Evolutionary conservation across 2,329 filamentous ascomycete species (phyloP), one percentile per base, ranked within the genome.

Genomic region (Colletotrichum sp.): DNA sequence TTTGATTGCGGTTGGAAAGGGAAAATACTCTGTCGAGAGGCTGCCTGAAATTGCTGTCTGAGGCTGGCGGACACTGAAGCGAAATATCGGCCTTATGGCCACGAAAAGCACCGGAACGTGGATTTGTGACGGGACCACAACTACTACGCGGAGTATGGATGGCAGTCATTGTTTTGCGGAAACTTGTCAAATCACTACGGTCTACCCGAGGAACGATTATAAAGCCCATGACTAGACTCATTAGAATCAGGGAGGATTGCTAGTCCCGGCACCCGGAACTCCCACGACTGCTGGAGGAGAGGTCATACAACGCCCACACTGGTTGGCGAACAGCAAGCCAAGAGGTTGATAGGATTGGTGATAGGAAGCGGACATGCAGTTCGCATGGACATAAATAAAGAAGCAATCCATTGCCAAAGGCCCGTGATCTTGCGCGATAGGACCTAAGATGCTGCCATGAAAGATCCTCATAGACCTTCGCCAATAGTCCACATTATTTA

Each of bases 261-360:
- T 21, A 52, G 6, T 52, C 6, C 44, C 0, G n/a, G 4, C 9
- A 39, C 7, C 36, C 4, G 6, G 16, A 8, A n/a, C 12, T 21
- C 2, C n/a, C 18, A 21, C 18, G 12, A 21, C 2, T 13, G 6
- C 44, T 21, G 44, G n/a, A 21, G 10, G n/a, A 49, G 39, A n/a
- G 44, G 10, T 18, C 10, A 7, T 6, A 49, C 6, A n/a, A 21
- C 18, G 18, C 9, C 39, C 18, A 49, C 18, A n/a, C 9, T 49
- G 9, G 0, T 49, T 10, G 5, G 39, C 18, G 39, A 12, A 44
- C 0, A 49, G 39, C 1, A 49, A 4, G 39, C 18, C 18, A 0
- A 49, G 39, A 1, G 5, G 1, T 1, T 49, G 39, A 12, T n/a
- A 12, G 0, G 1, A n/a, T 1, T 1, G 3, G 3, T 3, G 18